Evolutionary conservation across 208 protist genomes (phyloP), one percentile per base, ranked within the genome.

Genomic region (Leishmania arabica): DNA sequence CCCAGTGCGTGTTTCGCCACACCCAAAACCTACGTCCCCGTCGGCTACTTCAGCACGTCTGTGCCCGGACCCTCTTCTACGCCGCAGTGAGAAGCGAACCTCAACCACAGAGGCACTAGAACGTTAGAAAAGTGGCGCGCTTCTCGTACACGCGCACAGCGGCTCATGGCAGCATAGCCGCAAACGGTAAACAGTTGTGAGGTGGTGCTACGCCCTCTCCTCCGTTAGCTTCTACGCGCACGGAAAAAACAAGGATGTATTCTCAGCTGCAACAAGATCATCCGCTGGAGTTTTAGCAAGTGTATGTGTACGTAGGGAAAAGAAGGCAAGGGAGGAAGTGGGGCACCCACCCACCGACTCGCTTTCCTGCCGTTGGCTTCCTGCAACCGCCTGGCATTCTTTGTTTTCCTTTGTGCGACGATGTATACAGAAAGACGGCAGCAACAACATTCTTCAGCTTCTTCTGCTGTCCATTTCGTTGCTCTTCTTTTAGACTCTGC

Each of bases 401-500:
- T n/a, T 80, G 51, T 76, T 31, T 75, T 75, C n/a, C 45, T 24
- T 78, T 65, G 45, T 73, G 40, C 34, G 15, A 17, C 21, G 3
- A 13, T 70, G 13, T 45, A 2, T 40, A 9, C 27, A 19, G 6
- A 27, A 70, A 37, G 3, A 45, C 7, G 17, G 19, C 42, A 47
- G 11, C 45, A 47, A 47, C 45, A 13, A 42, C 60, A 7, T 17
- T 68, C 45, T 31, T 66, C 49, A 53, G 60, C 77, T 80, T 80
- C 77, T 80, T 80, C 40, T 78, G 68, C 74, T 62, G 34, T 75
- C 65, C 9, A 75, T 42, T 75, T 21, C 6, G 54, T 64, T 73
- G 34, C 27, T 73, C 9, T 73, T 51, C 45, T 47, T 70, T 51
- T 53, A 19, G 45, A 2, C 19, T 72, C 11, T 45, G 34, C 21